Percentiles rank a stretch among this genome's conserved stretches.
phyloP scores from a whole-genome alignment of 2,329 filamentous ascomycete species.

The Aspergillus pseudotamarii region DNA sequence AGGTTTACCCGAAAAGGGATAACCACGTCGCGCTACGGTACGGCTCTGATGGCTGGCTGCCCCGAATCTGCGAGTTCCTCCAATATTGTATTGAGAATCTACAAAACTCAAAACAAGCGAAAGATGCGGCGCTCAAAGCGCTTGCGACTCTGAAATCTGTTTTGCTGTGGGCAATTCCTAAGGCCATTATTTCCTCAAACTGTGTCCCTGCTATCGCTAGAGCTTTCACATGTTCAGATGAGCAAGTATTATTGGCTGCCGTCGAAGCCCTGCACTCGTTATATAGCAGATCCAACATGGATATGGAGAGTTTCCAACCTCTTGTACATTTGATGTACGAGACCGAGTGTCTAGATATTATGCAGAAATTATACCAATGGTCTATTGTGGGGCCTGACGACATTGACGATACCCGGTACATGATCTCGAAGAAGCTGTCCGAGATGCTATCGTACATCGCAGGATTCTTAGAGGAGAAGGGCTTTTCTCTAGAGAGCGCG shows the following conservation, averaged over 20 bases:
- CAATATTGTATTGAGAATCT: slow-evolving; percentile 70
- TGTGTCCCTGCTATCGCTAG: slow-evolving; percentile 72
- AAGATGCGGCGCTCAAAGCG: slow-evolving; percentile 72
- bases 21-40: slow-evolving; percentile 69
- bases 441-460: slow-evolving; percentile 89
- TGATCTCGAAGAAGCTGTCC: slow-evolving; percentile 88
- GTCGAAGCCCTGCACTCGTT: slow-evolving; percentile 83
- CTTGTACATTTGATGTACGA: slow-evolving; percentile 80
- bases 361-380: slow-evolving; percentile 77
- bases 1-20: slow-evolving; percentile 75
- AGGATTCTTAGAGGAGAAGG: slow-evolving; percentile 79
- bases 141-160: slow-evolving; percentile 76
- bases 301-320: slow-evolving; percentile 74
- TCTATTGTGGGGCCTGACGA: slow-evolving; percentile 77
- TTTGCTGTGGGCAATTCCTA: slow-evolving; percentile 85
- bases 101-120: slow-evolving; percentile 67
- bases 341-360: slow-evolving; percentile 68
- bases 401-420: slow-evolving; percentile 88
- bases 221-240: slow-evolving; percentile 69
- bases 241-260: slow-evolving; percentile 75
- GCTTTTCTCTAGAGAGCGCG: slow-evolving; percentile 62
- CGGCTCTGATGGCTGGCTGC: slow-evolving; percentile 85
- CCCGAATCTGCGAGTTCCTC: slow-evolving; percentile 74
- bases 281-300: slow-evolving; percentile 74
- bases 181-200: slow-evolving; percentile 72